Evolutionary conservation across 1,284 basidiomycete genomes (phyloP), one percentile per base, ranked within the genome.

Genomic region (Ceratobasidium theobromae): DNA sequence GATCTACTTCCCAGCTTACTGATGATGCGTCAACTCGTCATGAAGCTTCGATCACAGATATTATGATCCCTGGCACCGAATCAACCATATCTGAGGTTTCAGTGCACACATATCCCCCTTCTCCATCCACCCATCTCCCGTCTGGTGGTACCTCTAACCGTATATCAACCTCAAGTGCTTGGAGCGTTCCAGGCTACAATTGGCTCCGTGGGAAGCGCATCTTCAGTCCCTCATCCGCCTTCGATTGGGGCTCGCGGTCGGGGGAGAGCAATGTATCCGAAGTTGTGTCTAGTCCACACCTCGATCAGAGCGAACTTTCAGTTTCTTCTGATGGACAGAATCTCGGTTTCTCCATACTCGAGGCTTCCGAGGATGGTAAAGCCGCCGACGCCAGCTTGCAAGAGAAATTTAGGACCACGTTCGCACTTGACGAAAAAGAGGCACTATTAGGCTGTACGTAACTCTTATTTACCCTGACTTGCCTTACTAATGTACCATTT

Each of bases 371-470:
- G 66, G 78, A 79, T n/a, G 55, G 58, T 9, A 53, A 68, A 33
- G 71, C 77, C 3, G 75, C 88, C 16, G 90, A 93, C 70, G 77
- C 79, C 35, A 87, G 88, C 52, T 80, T 83, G 67, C 78, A 80
- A 52, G 88, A 90, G 69, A 90, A 92, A 75, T 95, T 95, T 75
- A 84, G 86, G 64, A 74, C 76, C 27, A 82, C 84, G 0, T 97
- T 96, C 76, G 90, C 93, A 0, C 86, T 95, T 68, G 87, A 91
- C 68, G 91, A 93, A 68, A 91, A 86, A 73, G 94, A 97, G 77
- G 82, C 77, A n/a, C 75, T 96, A 35, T 80, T 95, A 64, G 92
- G 93, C 72, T 89, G 94, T 94, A 74, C 74, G 91, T 82, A 18
- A 51, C 21, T 52, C 27, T 43, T 12, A 38, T n/a, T n/a, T 21